These are phyloP conservation scores for Tolypocladium tropicale DNA, from an alignment of 2,329 filamentous ascomycete species.

Conservation along the genomic window DNA sequence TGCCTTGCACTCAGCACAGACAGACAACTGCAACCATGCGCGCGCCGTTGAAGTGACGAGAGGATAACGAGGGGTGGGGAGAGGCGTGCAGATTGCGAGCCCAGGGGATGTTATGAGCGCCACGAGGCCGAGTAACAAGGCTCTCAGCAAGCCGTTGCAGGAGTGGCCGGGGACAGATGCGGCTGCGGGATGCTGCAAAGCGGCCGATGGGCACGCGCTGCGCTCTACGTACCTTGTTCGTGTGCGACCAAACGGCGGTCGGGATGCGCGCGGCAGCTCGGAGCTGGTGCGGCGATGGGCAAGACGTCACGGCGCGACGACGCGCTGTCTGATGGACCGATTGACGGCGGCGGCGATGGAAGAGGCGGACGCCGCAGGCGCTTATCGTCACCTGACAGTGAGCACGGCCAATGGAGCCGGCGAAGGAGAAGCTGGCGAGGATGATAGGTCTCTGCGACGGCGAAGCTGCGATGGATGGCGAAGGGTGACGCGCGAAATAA, in stretches of 20 bases:
- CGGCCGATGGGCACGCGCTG: background rate
- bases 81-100: constrained; percentile 2
- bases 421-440: constrained; percentile 30
- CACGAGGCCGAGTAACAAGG: background rate
- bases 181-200: constrained; percentile 2
- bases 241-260: background rate
- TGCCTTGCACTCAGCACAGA: constrained; percentile 2
- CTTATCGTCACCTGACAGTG: constrained; percentile 40
- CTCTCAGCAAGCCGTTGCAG: background rate
- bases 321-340: constrained; percentile 13
- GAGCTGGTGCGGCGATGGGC: background rate
- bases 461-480: constrained; percentile 24
- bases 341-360: constrained; percentile 11
- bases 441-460: constrained; percentile 42
- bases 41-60: background rate
- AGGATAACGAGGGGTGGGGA: constrained; percentile 5
- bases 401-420: constrained; percentile 35
- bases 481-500: constrained; percentile 21
- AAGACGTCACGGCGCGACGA: constrained; percentile 6
- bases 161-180: constrained; percentile 1
- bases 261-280: constrained; percentile 2
- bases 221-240: constrained; percentile 2
- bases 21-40: background rate
- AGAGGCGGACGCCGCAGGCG: constrained; percentile 22
- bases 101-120: constrained; percentile 1